Evolutionary conservation across 2,329 filamentous ascomycete species (phyloP).

Genomic region (Aspergillus thermomutatus): DNA sequence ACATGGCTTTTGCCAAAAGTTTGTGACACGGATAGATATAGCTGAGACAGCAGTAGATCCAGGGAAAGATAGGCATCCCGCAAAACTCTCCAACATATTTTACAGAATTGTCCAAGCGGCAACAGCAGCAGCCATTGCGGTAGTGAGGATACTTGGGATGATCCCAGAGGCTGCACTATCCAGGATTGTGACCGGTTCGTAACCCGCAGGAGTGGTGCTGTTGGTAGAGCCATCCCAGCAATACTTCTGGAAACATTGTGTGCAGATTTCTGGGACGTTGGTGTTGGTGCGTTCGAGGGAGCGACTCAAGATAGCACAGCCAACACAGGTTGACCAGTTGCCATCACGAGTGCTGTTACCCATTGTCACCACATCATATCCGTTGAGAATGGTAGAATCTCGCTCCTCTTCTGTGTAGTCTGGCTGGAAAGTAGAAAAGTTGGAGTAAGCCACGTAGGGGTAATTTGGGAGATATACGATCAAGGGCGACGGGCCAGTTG

Average conservation of each 20-base stretch:
- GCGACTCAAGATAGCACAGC: slow-evolving; percentile 75
- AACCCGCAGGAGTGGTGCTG: slow-evolving; percentile 33
- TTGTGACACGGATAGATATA: background rate
- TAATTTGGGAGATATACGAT: slow-evolving; percentile 84
- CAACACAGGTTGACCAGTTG: slow-evolving; percentile 76
- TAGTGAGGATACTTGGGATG: background rate
- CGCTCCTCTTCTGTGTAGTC: slow-evolving; percentile 63
- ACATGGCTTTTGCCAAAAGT: too few species aligned
- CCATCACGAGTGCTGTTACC: slow-evolving; percentile 71
- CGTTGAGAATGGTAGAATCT: slow-evolving; percentile 77
- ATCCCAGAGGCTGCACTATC: slow-evolving; percentile 3
- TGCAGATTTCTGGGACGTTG: slow-evolving; percentile 65
- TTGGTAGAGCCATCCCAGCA: slow-evolving; percentile 80
- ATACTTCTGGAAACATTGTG: slow-evolving; percentile 69
- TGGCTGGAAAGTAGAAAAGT: slow-evolving; percentile 72
- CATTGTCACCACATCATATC: slow-evolving; percentile 77
- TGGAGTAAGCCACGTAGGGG: slow-evolving; percentile 73
- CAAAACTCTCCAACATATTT: background rate
- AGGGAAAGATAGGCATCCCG: background rate
- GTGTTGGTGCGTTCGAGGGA: slow-evolving; percentile 68
- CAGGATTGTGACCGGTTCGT: slow-evolving; percentile 37
- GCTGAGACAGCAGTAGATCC: background rate
- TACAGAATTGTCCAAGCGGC: slow-evolving; percentile 3
- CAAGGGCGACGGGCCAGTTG: slow-evolving; percentile 57
- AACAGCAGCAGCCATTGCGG: background rate